Conservation (phyloP, 1,284 basidiomycete species). For the Prillingera fragicola region DNA sequence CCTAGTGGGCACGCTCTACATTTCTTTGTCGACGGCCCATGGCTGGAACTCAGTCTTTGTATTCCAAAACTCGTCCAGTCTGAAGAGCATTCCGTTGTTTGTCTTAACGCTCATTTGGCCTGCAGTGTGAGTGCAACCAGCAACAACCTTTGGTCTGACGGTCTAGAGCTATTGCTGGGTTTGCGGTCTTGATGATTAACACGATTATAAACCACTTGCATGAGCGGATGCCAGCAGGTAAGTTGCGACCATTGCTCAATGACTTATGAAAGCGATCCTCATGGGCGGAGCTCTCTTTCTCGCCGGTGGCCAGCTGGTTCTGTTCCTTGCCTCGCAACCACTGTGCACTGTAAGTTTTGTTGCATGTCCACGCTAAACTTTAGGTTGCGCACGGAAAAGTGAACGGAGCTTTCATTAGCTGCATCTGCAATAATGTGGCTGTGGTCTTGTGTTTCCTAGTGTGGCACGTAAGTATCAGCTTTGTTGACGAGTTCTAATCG, state of each 20-base stretch:
- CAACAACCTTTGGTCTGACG: neutral
- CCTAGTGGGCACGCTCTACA: conserved; percentile 67
- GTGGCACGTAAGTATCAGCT: conserved; percentile 61
- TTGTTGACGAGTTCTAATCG: neutral
- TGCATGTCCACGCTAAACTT: neutral
- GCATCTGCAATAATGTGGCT: conserved; percentile 56
- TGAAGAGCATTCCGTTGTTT: conserved; percentile 66
- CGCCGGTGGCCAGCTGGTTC: conserved; percentile 66
- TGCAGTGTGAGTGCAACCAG: conserved; percentile 55
- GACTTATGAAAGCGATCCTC: conserved; percentile 53
- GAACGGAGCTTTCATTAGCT: conserved; percentile 75
- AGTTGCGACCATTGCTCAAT: neutral
- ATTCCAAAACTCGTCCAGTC: conserved; percentile 47
- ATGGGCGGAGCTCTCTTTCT: conserved; percentile 62
- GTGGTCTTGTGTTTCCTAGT: conserved; percentile 66
- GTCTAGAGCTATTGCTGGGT: conserved; percentile 59
- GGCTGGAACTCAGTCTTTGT: conserved; percentile 61
- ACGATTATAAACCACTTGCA: conserved; percentile 65
- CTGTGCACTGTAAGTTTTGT: conserved; percentile 62
- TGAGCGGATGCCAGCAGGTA: conserved; percentile 60
- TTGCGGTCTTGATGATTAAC: conserved; percentile 66
- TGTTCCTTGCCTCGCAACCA: conserved; percentile 67
- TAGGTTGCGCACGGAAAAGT: conserved; percentile 61
- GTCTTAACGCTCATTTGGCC: conserved; percentile 79
- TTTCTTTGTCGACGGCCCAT: conserved; percentile 69